Evolutionary conservation across 1,284 basidiomycete genomes (phyloP).

Genomic region (Coniferiporia sulphurascens): DNA sequence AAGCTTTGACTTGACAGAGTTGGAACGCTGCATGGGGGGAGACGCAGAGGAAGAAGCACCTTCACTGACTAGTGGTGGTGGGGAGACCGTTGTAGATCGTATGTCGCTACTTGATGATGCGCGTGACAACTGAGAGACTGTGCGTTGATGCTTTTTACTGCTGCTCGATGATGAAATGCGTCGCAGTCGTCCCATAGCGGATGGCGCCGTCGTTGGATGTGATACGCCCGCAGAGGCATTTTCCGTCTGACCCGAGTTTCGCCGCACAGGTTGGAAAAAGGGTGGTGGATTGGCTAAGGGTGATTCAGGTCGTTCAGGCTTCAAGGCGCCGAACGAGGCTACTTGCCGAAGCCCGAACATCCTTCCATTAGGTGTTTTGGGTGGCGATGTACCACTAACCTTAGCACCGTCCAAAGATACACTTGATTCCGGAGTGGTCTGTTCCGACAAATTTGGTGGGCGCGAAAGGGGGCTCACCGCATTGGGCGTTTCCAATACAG

Average conservation of each 20-base stretch:
- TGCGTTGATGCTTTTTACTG: slow-evolving; percentile 14
- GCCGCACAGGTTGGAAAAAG: slow-evolving; percentile 4
- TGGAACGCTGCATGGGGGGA: slow-evolving; percentile 20
- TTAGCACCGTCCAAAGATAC: neutral
- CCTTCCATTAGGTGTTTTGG: slow-evolving; percentile 7
- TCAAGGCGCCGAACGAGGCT: slow-evolving; percentile 1
- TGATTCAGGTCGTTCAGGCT: neutral
- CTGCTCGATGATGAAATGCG: slow-evolving; percentile 21
- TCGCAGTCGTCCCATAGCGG: slow-evolving; percentile 20
- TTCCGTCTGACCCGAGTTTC: slow-evolving; percentile 1
- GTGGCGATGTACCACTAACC: slow-evolving; percentile 2
- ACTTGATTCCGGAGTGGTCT: neutral
- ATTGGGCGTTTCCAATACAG: slow-evolving; percentile 2
- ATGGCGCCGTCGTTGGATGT: slow-evolving; percentile 2
- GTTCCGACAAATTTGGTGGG: neutral
- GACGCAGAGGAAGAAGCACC: slow-evolving; percentile 9
- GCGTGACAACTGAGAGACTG: slow-evolving; percentile 14
- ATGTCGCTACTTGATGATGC: slow-evolving; percentile 23
- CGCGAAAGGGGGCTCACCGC: slow-evolving; percentile 7
- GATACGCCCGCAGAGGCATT: neutral
- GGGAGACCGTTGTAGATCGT: slow-evolving; percentile 21
- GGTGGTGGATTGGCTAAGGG: neutral
- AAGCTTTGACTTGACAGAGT: slow-evolving; percentile 50
- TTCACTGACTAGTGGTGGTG: slow-evolving; percentile 12
- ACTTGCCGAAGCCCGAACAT: slow-evolving; percentile 16